Evolutionary conservation across 1,284 basidiomycete genomes (phyloP), one percentile per base, ranked within the genome.

Genomic region (Quambalaria eucalypti): DNA sequence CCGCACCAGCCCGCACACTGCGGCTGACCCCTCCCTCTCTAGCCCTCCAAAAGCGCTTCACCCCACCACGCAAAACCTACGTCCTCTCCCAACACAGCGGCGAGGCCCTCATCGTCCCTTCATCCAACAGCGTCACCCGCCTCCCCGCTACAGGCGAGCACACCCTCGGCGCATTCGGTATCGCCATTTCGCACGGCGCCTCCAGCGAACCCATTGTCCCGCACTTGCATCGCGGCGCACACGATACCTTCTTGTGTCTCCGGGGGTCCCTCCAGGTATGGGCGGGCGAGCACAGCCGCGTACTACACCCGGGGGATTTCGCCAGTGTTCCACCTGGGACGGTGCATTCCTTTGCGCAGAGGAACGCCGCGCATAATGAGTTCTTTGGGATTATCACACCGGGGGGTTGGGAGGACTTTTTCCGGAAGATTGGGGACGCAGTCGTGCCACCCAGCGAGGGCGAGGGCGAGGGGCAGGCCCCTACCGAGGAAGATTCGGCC

Each of bases 201-300:
- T 16, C 29, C 16, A 25, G 19, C 16, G 48, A 46, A 19, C 21
- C 48, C 6, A 31, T 50, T 5, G 36, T 50, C 19, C 48, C 48
- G 4, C 48, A 50, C 36, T 7, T 4, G 19, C 48, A 50, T 23
- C 19, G 21, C 14, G 36, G 19, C 19, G 48, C 48, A 14, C 48
- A 50, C 36, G 48, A 50, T 29, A 50, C 48, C 6, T 50, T 28
- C 16, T 26, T 50, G 4, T 50, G 48, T 28, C 36, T 50, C 2
- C 48, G 48, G 16, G 48, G 48, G 16, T 10, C 21, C 7, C 19
- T 50, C 7, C 48, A 50, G 19, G 48, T 50, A 16, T 50, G 48
- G 48, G 14, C 14, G 4, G 29, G 25, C n/a, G 26, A 46, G 4
- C 14, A 19, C 16, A 46, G 42, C 42, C 42, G 42, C 2, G 25